Evolutionary conservation across 257 asterid genomes (phyloP).

Genomic region (Rhazya stricta): DNA sequence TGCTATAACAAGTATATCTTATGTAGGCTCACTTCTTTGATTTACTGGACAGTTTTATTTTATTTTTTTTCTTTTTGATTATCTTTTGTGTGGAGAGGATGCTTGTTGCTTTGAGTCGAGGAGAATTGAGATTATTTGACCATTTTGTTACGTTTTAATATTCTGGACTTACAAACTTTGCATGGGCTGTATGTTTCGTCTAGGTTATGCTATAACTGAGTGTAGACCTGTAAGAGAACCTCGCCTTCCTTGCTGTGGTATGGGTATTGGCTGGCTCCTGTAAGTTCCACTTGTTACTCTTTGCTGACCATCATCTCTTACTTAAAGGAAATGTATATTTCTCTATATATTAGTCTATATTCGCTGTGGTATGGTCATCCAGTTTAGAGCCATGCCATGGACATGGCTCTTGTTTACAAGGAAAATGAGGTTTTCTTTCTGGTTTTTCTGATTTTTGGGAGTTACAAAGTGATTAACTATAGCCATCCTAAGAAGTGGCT

Average conservation of each 20-base stretch:
- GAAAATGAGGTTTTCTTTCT: not conserved
- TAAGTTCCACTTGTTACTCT: conserved; percentile 37
- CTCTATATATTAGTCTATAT: not conserved
- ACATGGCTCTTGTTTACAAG: not conserved
- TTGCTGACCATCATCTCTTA: conserved; percentile 7
- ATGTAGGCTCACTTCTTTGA: not conserved
- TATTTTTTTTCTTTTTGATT: not conserved
- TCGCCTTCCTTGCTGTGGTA: conserved; percentile 90
- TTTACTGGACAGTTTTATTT: not conserved
- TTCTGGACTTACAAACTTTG: not conserved
- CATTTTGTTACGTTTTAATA: conserved; percentile 4
- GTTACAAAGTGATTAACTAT: not conserved
- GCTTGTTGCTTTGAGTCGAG: not conserved
- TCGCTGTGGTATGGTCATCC: too few species aligned
- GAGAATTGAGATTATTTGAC: not conserved
- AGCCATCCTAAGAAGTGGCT: not conserved
- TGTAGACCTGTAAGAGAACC: conserved; percentile 47
- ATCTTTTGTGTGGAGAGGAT: not conserved
- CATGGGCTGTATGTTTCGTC: not conserved
- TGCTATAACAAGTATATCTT: not conserved
- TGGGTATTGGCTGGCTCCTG: conserved; percentile 92
- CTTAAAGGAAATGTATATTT: not conserved
- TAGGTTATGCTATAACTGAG: conserved; percentile 66
- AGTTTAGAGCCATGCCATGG: not conserved
- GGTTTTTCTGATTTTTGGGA: not conserved